Evolutionary conservation across 2,329 filamentous ascomycete genomes (phyloP).

Genomic region (Sphaerulina musiva): DNA sequence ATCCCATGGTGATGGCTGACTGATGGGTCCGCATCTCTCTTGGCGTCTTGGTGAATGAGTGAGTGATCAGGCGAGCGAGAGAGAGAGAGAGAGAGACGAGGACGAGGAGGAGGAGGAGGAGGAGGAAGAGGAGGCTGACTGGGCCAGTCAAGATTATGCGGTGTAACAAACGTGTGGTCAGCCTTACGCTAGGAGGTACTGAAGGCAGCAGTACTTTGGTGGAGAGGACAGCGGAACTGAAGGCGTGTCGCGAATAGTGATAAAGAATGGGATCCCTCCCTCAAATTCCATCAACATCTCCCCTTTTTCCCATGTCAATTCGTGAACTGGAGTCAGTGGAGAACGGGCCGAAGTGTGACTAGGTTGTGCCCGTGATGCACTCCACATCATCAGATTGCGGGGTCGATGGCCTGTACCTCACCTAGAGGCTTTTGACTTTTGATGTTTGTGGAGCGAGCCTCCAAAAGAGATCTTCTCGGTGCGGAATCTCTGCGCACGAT

Average conservation of each 20-base stretch:
- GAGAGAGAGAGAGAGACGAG: no score
- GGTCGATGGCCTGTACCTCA: neutral
- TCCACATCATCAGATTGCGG: slow-evolving; percentile 1
- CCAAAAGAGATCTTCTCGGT: neutral
- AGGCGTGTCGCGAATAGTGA: no score
- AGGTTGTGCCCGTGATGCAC: slow-evolving; percentile 5
- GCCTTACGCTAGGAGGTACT: neutral
- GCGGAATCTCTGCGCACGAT: neutral
- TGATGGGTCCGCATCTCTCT: no score
- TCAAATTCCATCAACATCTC: no score
- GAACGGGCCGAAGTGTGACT: slow-evolving; percentile 3
- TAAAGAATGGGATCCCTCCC: no score
- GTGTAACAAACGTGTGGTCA: neutral
- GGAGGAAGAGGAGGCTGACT: neutral
- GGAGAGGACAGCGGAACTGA: neutral
- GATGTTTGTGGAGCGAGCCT: neutral
- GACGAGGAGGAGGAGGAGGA: no score
- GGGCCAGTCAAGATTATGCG: neutral
- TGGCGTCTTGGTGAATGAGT: neutral
- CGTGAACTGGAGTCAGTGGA: neutral
- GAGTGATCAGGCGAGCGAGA: no score
- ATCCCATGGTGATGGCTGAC: neutral
- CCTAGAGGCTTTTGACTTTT: neutral
- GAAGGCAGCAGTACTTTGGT: neutral
- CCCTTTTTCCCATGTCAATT: neutral